Evolutionary conservation across 768 basidiomycete species (phyloP).

Genomic region (Polyporus arcularius): DNA sequence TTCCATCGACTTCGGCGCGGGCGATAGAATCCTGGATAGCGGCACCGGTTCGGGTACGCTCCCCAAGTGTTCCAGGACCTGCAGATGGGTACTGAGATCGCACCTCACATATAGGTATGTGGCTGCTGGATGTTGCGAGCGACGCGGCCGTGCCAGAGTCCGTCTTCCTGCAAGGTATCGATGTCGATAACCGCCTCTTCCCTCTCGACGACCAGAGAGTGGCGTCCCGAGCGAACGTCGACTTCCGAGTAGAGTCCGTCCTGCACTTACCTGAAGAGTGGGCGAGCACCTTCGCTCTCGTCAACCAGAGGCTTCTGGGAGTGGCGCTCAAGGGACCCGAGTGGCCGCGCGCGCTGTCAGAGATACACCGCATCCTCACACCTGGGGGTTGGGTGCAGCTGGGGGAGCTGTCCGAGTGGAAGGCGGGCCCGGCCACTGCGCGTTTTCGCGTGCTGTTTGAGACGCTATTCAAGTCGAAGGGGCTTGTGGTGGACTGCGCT

Average conservation of each 20-base stretch:
- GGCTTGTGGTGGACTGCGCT: constrained; percentile 9
- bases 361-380: constrained; percentile 33
- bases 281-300: constrained; percentile 32
- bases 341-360: constrained; percentile 29
- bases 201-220: constrained; percentile 1
- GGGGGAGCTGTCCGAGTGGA: constrained; percentile 22
- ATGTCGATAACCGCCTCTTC: constrained; percentile 20
- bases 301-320: constrained; percentile 36
- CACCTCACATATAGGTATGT: constrained; percentile 9
- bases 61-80: not conserved
- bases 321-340: constrained; percentile 30
- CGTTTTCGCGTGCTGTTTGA: not conserved
- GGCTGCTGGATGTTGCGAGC: constrained; percentile 17
- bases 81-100: not conserved
- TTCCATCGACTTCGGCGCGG: not conserved
- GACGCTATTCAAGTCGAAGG: constrained; percentile 1
- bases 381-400: constrained; percentile 38
- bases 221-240: constrained; percentile 13
- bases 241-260: constrained; percentile 22
- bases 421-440: constrained; percentile 19
- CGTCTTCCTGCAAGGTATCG: constrained; percentile 15
- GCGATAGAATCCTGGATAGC: constrained; percentile 5
- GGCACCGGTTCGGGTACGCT: constrained; percentile 11
- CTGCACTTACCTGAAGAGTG: constrained; percentile 33
- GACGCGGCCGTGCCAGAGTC: not conserved